phyloP scores from a whole-genome alignment of 768 basidiomycete species.

The Rhizopogon vesiculosus region DNA sequence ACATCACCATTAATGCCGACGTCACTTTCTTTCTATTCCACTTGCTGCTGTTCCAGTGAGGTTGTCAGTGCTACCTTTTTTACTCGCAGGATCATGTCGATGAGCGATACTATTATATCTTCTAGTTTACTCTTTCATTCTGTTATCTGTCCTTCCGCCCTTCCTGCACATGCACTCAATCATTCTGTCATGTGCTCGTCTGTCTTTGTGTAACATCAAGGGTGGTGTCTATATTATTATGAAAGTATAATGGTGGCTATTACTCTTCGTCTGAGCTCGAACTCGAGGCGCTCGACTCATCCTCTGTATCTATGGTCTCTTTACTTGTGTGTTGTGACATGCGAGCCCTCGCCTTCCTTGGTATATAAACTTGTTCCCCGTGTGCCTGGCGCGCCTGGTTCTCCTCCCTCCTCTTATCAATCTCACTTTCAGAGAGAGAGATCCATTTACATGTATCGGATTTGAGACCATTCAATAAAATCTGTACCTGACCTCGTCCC shows the following conservation, averaged over 20 bases:
- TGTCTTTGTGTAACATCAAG: too few species aligned
- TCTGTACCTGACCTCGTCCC: constrained; percentile 1
- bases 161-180: neutral
- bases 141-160: too few species aligned
- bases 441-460: neutral
- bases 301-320: neutral
- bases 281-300: neutral
- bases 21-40: too few species aligned
- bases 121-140: too few species aligned
- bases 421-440: neutral
- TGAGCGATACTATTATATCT: too few species aligned
- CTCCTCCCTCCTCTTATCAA: neutral
- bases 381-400: constrained; percentile 1
- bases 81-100: too few species aligned
- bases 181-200: neutral
- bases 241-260: neutral
- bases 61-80: too few species aligned
- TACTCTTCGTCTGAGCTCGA: neutral
- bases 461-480: neutral
- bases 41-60: too few species aligned
- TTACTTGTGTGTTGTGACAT: neutral
- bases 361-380: constrained; percentile 3
- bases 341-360: neutral
- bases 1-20: too few species aligned
- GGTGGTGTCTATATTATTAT: neutral